These are phyloP conservation scores for Gypsophila paniculata DNA, from an alignment of 179 eudicot species.

Conservation along the genomic window DNA sequence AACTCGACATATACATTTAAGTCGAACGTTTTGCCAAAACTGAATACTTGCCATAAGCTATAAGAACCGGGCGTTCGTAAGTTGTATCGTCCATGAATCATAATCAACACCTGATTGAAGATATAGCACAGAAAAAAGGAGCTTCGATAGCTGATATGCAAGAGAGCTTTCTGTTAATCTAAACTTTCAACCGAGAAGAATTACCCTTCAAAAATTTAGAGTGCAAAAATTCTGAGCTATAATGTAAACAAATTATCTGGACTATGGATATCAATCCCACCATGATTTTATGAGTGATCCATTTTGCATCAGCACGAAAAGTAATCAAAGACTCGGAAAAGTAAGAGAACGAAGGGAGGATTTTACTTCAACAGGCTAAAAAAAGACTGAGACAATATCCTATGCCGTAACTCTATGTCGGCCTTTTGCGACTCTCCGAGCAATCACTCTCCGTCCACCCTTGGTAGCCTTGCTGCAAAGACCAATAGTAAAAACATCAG, in stretches of 20 bases:
- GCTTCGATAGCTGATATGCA: not conserved
- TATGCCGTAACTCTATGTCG: conserved; percentile 78
- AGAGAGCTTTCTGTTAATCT: not conserved
- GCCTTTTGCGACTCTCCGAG: conserved; percentile 85
- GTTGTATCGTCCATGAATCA: not conserved
- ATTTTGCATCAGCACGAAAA: conserved; percentile 5
- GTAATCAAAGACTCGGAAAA: not conserved
- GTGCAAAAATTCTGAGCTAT: conserved; percentile 7
- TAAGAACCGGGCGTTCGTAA: not conserved
- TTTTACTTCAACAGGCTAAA: not conserved
- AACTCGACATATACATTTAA: not conserved
- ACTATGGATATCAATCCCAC: not conserved
- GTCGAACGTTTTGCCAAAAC: not conserved
- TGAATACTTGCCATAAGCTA: not conserved
- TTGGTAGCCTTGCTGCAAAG: conserved; percentile 77
- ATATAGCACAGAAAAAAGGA: not conserved
- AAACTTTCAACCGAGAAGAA: not conserved
- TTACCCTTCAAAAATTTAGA: not conserved
- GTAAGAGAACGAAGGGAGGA: not conserved
- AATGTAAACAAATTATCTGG: not conserved
- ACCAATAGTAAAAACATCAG: not conserved
- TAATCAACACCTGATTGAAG: not conserved
- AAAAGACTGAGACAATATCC: conserved; percentile 11
- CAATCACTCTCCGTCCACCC: conserved; percentile 91
- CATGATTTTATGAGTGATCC: conserved; percentile 5